Evolutionary conservation across 768 basidiomycete species (phyloP).

Genomic region (Punctularia strigosozonata): DNA sequence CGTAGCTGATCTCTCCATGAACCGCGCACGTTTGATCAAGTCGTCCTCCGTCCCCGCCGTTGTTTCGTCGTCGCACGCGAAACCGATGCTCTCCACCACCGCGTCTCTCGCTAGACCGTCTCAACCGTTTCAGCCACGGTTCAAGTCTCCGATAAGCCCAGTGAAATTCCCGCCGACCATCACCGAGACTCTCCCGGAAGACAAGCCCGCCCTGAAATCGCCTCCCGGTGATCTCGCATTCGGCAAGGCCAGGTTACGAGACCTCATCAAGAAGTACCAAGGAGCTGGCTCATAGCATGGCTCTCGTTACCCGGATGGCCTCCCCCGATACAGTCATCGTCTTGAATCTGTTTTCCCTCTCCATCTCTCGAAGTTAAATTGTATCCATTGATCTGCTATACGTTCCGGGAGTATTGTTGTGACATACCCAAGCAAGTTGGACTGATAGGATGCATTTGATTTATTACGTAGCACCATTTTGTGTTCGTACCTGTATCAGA

Average conservation of each 20-base stretch:
- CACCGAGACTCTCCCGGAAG: slow-evolving; percentile 13
- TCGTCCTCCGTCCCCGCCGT: slow-evolving; percentile 58
- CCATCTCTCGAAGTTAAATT: too few relatives aligned
- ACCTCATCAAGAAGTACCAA: slow-evolving; percentile 79
- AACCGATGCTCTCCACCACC: slow-evolving; percentile 62
- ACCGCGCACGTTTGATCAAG: slow-evolving; percentile 33
- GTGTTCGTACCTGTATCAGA: too few relatives aligned
- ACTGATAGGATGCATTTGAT: too few relatives aligned
- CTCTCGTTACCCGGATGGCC: too few relatives aligned
- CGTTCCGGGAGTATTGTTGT: too few relatives aligned
- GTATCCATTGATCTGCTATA: too few relatives aligned
- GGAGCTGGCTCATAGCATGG: slow-evolving; percentile 12
- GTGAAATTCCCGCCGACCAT: slow-evolving; percentile 26
- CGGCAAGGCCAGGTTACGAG: slow-evolving; percentile 65
- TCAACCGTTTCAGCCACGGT: too few relatives aligned
- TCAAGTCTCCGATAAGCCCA: slow-evolving; percentile 9
- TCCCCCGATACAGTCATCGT: too few relatives aligned
- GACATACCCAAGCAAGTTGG: too few relatives aligned
- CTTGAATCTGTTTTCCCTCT: too few relatives aligned
- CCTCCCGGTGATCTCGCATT: slow-evolving; percentile 44
- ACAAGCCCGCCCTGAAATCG: slow-evolving; percentile 3
- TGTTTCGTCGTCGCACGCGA: slow-evolving; percentile 61
- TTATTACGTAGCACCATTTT: too few relatives aligned
- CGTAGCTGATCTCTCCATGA: slow-evolving; percentile 5
- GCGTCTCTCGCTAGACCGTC: slow-evolving; percentile 57